Evolutionary conservation across 2,329 filamentous ascomycete genomes (phyloP).

Genomic region (Sclerotinia subarctica): DNA sequence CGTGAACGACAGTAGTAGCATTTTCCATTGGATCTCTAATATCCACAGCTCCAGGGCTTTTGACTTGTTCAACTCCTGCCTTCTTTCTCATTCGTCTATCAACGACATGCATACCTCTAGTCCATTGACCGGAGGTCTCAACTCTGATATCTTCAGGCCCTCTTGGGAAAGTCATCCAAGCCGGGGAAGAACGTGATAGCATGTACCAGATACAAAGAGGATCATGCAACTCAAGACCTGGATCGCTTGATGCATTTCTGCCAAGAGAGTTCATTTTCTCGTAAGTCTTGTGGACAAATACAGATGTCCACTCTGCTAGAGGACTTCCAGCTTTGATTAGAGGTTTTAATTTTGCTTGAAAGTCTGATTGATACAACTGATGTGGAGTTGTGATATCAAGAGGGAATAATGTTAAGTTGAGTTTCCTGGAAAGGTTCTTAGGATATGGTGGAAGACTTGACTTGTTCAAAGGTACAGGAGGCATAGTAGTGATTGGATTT

Average conservation of each 20-base stretch:
- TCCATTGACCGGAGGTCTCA: constrained; percentile 93
- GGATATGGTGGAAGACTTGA: constrained; percentile 61
- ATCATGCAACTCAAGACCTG: constrained; percentile 69
- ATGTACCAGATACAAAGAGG: constrained; percentile 78
- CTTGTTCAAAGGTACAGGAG: constrained; percentile 55
- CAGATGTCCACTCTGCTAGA: constrained; percentile 68
- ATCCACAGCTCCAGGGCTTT: constrained; percentile 38
- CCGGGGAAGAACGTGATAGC: constrained; percentile 56
- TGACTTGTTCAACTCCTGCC: constrained; percentile 41
- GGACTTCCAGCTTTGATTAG: constrained; percentile 63
- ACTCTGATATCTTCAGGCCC: constrained; percentile 78
- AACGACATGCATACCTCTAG: constrained; percentile 81
- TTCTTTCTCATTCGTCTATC: constrained; percentile 65
- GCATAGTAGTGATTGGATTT: constrained; percentile 75
- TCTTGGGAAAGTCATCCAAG: constrained; percentile 55
- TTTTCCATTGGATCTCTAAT: constrained; percentile 39
- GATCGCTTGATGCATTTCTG: constrained; percentile 49
- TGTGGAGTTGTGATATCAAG: constrained; percentile 75
- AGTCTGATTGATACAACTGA: constrained; percentile 58
- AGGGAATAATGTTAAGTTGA: constrained; percentile 70
- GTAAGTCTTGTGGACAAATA: constrained; percentile 70
- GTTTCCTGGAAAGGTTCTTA: constrained; percentile 54
- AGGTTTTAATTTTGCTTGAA: constrained; percentile 53
- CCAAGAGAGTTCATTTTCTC: constrained; percentile 63
- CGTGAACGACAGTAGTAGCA: constrained; percentile 31